Conservation (phyloP, 2,329 filamentous ascomycete genomes). For the Cadophora sp. region DNA sequence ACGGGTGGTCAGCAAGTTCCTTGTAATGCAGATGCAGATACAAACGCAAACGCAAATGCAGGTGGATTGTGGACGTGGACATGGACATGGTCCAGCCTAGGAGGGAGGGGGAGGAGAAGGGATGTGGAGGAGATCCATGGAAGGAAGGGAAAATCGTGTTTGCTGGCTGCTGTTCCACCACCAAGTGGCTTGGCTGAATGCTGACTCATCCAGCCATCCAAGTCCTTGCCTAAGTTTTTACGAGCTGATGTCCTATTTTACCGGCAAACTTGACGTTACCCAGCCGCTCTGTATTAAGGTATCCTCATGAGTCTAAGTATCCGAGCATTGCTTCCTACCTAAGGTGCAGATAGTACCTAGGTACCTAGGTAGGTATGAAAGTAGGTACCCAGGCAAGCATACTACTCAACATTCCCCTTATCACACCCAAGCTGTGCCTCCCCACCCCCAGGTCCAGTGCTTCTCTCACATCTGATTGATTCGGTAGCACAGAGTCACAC, state of each 20-base stretch:
- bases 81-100: neutral
- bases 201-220: conserved; percentile 5
- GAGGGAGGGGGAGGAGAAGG: neutral
- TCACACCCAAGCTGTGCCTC: no score
- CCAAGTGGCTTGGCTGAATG: neutral
- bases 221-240: neutral
- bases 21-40: neutral
- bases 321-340: neutral
- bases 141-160: neutral
- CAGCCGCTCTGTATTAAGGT: conserved; percentile 1
- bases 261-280: neutral
- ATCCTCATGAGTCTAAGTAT: neutral
- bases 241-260: neutral
- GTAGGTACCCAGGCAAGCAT: neutral
- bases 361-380: neutral
- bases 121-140: neutral
- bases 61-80: neutral
- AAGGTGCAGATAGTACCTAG: neutral
- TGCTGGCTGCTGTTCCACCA: no score
- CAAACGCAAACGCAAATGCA: neutral
- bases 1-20: conserved; percentile 8
- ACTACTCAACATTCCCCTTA: neutral
- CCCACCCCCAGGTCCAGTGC: neutral
- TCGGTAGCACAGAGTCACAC: conserved; percentile 11
- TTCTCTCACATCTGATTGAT: neutral